Conservation (phyloP, 192 early-diverging fungal species). For the Coemansia sp. region DNA sequence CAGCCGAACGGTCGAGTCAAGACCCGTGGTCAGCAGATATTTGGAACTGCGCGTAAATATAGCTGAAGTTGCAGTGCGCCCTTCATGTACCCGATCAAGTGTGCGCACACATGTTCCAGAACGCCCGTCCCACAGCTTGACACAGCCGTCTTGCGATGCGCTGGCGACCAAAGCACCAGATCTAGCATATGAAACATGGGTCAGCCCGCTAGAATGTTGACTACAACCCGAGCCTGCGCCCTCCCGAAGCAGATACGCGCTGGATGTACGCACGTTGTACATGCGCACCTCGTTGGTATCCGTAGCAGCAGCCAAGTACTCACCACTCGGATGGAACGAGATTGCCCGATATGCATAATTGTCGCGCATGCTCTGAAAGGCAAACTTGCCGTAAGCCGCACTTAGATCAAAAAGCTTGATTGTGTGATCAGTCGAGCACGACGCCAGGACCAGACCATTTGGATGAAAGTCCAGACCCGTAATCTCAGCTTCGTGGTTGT, state of each 20-base stretch:
- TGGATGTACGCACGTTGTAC: constrained; percentile 81
- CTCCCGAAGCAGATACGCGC: constrained; percentile 66
- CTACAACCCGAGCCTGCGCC: constrained; percentile 42
- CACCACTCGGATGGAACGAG: constrained; percentile 91
- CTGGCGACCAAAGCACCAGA: constrained; percentile 72
- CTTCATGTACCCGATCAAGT: constrained; percentile 75
- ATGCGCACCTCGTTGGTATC: constrained; percentile 79
- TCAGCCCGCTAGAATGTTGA: constrained; percentile 38
- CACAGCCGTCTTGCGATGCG: constrained; percentile 78
- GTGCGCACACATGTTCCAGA: constrained; percentile 71
- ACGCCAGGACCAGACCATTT: constrained; percentile 85
- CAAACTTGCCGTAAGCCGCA: constrained; percentile 73
- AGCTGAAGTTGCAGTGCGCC: constrained; percentile 67
- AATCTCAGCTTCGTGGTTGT: constrained; percentile 78
- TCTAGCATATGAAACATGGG: constrained; percentile 69
- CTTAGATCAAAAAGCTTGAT: constrained; percentile 91
- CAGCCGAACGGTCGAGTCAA: constrained; percentile 68
- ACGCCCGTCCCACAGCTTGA: constrained; percentile 85
- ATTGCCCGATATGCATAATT: constrained; percentile 74
- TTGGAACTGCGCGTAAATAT: constrained; percentile 71
- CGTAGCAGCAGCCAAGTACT: constrained; percentile 76
- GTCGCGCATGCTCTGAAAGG: constrained; percentile 84
- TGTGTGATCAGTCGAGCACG: constrained; percentile 77
- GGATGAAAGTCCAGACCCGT: constrained; percentile 91
- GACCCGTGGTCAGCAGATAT: constrained; percentile 76